A percentile compares a stretch with the other conserved stretches of the same genome.
Conservation (phyloP, 805 yeast genomes). For the Candida dajiaensis region DNA sequence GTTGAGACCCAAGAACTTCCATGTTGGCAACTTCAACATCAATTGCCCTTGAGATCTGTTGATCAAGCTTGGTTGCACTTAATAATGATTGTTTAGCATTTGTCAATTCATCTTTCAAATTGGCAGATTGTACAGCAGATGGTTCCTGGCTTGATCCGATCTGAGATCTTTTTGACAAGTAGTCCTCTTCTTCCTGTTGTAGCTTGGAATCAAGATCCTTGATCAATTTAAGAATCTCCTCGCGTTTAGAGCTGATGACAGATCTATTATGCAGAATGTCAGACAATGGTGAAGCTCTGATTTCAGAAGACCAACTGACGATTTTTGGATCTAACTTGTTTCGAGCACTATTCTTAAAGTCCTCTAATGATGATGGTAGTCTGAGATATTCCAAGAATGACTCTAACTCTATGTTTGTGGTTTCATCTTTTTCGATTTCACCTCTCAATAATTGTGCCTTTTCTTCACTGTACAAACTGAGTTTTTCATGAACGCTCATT, state of each 20-base stretch:
- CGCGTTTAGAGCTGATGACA: slow-evolving; percentile 26
- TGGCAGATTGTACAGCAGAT: slow-evolving; percentile 29
- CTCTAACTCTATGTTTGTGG: slow-evolving; percentile 70
- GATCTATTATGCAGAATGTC: slow-evolving; percentile 27
- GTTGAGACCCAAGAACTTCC: slow-evolving; percentile 40
- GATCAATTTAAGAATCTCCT: slow-evolving; percentile 31
- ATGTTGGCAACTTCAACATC: slow-evolving; percentile 38
- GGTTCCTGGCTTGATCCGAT: slow-evolving; percentile 31
- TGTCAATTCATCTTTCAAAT: slow-evolving; percentile 50
- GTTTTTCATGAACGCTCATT: slow-evolving; percentile 76
- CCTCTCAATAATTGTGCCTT: slow-evolving; percentile 70
- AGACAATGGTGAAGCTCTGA: slow-evolving; percentile 23
- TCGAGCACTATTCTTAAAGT: slow-evolving; percentile 34
- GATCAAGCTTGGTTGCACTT: slow-evolving; percentile 58
- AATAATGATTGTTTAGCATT: slow-evolving; percentile 52
- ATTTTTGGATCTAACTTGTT: slow-evolving; percentile 27
- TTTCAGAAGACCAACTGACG: slow-evolving; percentile 22
- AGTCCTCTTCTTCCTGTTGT: slow-evolving; percentile 31
- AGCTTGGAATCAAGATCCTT: slow-evolving; percentile 30
- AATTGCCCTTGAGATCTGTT: slow-evolving; percentile 43
- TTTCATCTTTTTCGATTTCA: slow-evolving; percentile 68
- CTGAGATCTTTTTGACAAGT: slow-evolving; percentile 27
- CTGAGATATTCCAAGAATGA: slow-evolving; percentile 79
- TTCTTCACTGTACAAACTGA: slow-evolving; percentile 85
- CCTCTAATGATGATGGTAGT: slow-evolving; percentile 60